Base-by-base conservation (phyloP, 164 flowering plant species). In the Buxus sempervirens region DNA sequence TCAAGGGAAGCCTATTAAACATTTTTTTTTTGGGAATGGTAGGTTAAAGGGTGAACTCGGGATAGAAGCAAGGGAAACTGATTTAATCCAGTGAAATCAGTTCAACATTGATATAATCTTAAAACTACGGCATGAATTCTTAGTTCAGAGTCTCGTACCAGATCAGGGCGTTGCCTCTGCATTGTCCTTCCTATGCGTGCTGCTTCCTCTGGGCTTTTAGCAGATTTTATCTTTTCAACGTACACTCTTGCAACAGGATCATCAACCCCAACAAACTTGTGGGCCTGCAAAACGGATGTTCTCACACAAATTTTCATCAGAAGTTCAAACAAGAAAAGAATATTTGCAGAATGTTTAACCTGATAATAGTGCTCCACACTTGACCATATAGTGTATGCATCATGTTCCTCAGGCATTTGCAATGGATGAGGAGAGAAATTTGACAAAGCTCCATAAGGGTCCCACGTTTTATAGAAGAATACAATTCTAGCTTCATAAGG, bases 131-230 rank as follows among this genome's bases (percentile, higher is more conserved):
- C n/a, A n/a, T n/a, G n/a, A n/a, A n/a, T n/a, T n/a, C n/a, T 41
- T 13, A 22, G 54, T 21, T 19, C 12, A 36, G 10, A 70, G 45
- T 41, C 53, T 27, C 75, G 62, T 83, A 95, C 99, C 94, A 89
- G 77, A 78, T 84, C 73, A 67, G 96, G 96, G 19, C 63, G 78
- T 73, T 80, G 78, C 81, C 82, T 83, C 80, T 89, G 97, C 62
- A 79, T 72, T 68, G 70, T 79, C 79, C 97, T 86, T 70, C 98
- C 99, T 6, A 85, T 66, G 60, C 91, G 81, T 73, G 99, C 98
- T 65, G 99, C 98, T 85, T 90, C 98, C 70, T 95, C 99, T n/a
- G 98, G 97, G 77, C 98, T 90, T 72, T 77, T 88, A 25, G 97
- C 85, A 45, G 82, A 78, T 79, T 79, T 87, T 71, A 95, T 87